A percentile compares a stretch with the other conserved stretches of the same genome.
Conservation (phyloP, 148 eudicot genomes). For the Rhododendron vialii region DNA sequence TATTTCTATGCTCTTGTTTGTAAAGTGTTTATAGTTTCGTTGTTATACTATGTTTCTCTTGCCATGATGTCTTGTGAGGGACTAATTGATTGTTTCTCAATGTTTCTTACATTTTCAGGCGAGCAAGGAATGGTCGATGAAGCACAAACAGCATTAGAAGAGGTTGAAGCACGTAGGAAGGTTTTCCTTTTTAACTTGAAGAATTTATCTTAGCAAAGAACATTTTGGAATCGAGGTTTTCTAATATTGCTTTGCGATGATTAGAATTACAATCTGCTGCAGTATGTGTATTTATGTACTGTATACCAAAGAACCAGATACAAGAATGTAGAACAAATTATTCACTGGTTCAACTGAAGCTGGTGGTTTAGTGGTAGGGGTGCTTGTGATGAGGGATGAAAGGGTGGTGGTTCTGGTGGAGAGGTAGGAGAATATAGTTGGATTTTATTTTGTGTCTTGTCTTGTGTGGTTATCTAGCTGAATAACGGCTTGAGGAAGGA, state of each 20-base stretch:
- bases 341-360: not conserved
- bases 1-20: not conserved
- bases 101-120: constrained; percentile 38
- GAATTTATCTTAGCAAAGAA: not conserved
- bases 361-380: not conserved
- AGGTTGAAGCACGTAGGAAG: constrained; percentile 93
- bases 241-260: not conserved
- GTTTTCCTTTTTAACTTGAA: constrained; percentile 23
- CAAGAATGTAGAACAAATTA: not conserved
- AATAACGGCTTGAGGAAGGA: not conserved
- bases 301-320: not conserved
- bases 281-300: not conserved
- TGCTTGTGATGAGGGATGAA: not conserved
- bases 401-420: not conserved
- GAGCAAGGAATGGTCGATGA: constrained; percentile 96
- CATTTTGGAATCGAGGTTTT: not conserved
- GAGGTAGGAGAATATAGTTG: not conserved
- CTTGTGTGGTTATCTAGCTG: not conserved
- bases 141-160: constrained; percentile 93
- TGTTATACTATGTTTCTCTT: not conserved
- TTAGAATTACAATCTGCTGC: not conserved
- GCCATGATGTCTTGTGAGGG: not conserved
- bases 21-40: not conserved
- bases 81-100: constrained; percentile 3
- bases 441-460: not conserved